Evolutionary conservation across 257 asterid genomes (phyloP).

Genomic region (Nicotiana paniculata): DNA sequence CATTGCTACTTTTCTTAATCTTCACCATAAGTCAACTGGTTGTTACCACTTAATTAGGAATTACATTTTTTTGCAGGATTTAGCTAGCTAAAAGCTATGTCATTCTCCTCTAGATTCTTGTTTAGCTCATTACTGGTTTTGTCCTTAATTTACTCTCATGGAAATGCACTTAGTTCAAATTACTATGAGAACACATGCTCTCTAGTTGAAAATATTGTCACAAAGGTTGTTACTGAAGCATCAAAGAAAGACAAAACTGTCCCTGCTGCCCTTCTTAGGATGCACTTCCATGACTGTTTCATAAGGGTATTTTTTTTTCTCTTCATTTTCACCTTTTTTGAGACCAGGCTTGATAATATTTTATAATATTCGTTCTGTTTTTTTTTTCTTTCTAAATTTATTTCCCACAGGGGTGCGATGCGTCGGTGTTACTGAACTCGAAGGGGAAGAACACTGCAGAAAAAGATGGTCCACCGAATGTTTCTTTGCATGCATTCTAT

Average conservation of each 20-base stretch:
- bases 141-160: constrained; percentile 10
- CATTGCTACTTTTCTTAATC: neutral
- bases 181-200: constrained; percentile 25
- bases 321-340: neutral
- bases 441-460: constrained; percentile 19
- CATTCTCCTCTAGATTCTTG: neutral
- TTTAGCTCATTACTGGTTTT: constrained; percentile 1
- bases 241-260: constrained; percentile 10
- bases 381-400: neutral
- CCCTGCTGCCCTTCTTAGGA: constrained; percentile 15
- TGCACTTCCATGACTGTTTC: constrained; percentile 23
- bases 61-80: neutral
- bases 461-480: constrained; percentile 23
- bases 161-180: constrained; percentile 30
- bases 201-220: neutral
- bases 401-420: constrained; percentile 21
- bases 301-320: constrained; percentile 9
- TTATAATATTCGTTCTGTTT: neutral
- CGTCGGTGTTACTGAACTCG: constrained; percentile 20
- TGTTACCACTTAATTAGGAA: neutral
- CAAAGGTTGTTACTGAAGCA: neutral
- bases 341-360: neutral
- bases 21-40: neutral
- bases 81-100: neutral
- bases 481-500: constrained; percentile 19